These are phyloP conservation scores for Aegilops tauschii DNA, from an alignment of 176 grass and related monocot species.

Conservation along the genomic window DNA sequence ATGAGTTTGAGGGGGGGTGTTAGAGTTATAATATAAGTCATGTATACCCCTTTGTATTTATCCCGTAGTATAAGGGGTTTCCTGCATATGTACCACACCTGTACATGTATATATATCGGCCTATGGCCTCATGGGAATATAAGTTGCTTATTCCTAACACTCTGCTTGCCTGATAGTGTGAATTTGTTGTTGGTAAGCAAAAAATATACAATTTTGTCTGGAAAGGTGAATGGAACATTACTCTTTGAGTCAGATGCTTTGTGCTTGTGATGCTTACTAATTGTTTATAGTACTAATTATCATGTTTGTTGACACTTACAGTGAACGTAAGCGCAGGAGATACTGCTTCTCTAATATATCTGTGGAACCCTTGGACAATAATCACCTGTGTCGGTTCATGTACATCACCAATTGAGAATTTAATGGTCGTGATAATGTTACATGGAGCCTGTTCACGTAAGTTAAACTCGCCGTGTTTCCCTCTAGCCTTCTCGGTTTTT, in stretches of 20 bases:
- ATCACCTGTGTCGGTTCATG: conserved; percentile 84
- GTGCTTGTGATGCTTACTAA: background rate
- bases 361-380: conserved; percentile 96
- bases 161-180: background rate
- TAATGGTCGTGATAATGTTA: conserved; percentile 81
- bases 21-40: no score
- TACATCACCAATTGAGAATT: conserved; percentile 92
- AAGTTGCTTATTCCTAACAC: no score
- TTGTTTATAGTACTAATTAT: conserved; percentile 18
- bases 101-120: no score
- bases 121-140: no score
- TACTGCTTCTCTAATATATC: conserved; percentile 85
- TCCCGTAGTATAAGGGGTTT: no score
- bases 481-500: conserved; percentile 9
- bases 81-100: no score
- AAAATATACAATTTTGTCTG: background rate
- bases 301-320: conserved; percentile 30
- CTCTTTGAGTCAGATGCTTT: background rate
- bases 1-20: no score
- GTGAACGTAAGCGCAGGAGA: conserved; percentile 61
- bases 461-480: conserved; percentile 1
- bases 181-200: background rate
- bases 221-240: conserved; percentile 6
- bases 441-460: conserved; percentile 94
- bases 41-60: no score